Conservation (phyloP, 768 basidiomycete genomes). For the Mrakia gelida region DNA sequence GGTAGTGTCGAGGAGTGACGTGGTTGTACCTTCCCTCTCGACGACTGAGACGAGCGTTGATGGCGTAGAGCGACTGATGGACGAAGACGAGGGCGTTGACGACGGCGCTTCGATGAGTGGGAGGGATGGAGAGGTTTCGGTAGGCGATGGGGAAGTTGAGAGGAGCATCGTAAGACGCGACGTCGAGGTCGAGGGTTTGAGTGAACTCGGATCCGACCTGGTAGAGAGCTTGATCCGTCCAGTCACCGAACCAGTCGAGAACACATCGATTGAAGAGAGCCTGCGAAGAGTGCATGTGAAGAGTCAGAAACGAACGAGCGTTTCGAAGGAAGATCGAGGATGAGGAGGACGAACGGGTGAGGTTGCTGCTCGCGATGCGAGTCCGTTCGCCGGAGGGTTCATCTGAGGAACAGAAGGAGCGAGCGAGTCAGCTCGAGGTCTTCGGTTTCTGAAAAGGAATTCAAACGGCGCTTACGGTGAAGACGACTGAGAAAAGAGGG, state of each 20-base stretch:
- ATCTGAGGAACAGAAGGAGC: neutral
- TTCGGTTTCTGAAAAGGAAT: neutral
- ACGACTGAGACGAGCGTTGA: slow-evolving; percentile 82
- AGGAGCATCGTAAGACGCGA: slow-evolving; percentile 73
- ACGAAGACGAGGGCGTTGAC: slow-evolving; percentile 91
- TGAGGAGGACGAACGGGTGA: slow-evolving; percentile 65
- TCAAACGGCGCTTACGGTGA: neutral
- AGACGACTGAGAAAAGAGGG: neutral
- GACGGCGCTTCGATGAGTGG: slow-evolving; percentile 80
- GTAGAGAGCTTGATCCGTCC: slow-evolving; percentile 97
- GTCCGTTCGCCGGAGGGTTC: slow-evolving; percentile 28
- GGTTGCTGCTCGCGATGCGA: slow-evolving; percentile 84
- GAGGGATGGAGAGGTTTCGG: slow-evolving; percentile 76
- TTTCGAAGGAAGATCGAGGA: neutral
- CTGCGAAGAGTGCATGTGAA: slow-evolving; percentile 67
- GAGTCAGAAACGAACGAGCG: neutral
- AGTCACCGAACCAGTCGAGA: slow-evolving; percentile 98
- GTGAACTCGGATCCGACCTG: slow-evolving; percentile 99
- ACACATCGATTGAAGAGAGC: slow-evolving; percentile 95
- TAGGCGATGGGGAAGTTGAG: slow-evolving; percentile 83
- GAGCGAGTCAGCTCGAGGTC: neutral
- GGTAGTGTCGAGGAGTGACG: slow-evolving; percentile 93
- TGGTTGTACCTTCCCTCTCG: slow-evolving; percentile 95
- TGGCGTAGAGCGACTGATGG: slow-evolving; percentile 79
- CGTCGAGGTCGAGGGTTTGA: slow-evolving; percentile 83